Base-by-base conservation (phyloP, 192 early-diverging fungal species). In the Coemansia sp. region DNA sequence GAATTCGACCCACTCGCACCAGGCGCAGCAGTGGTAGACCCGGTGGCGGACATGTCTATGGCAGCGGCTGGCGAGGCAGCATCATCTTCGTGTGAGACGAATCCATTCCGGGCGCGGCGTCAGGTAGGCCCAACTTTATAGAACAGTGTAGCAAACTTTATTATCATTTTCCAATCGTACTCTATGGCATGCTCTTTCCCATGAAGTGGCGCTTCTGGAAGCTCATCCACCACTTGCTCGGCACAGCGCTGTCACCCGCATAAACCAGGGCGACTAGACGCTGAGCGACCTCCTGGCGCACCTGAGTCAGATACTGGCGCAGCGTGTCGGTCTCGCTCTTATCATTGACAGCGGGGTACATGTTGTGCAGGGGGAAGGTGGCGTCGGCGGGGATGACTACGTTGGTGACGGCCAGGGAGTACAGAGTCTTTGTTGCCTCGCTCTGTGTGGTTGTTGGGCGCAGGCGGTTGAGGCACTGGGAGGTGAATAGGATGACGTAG, bases 181-280 rank as follows among this genome's bases (percentile, higher is more conserved):
- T 42, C 59, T 50, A 82, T 65, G 85, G 85, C 64, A 93, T 82
- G 28, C 86, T 76, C 83, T 95, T 87, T 72, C 90, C 90, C 96
- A 99, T 99, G 72, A 99, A 99, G 84, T 97, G 95, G 69, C 95
- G 87, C 88, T 97, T 99, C 72, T 94, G 89, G 86, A 99, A 99
- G 73, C 92, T 91, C 87, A 99, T 85, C 97, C 97, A 99, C 96
- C 96, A 99, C 76, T 99, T 99, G 86, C 91, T 93, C 14, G 94
- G 91, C 72, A 73, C 92, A 86, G 5, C 60, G 11, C 56, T 56
- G 16, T 85, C 87, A 41, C 93, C 92, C 16, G 79, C 68, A 83
- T 93, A 99, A 18, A 97, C 83, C 39, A 84, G 84, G 16, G 87
- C 85, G 5, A 89, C 84, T 31, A 99, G 80, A 36, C 97, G 82